A percentile compares a stretch with the other conserved stretches of the same genome.
Evolutionary conservation across 495 filamentous ascomycete genomes (phyloP).

Genomic region (Massariosphaeria phaeospora): DNA sequence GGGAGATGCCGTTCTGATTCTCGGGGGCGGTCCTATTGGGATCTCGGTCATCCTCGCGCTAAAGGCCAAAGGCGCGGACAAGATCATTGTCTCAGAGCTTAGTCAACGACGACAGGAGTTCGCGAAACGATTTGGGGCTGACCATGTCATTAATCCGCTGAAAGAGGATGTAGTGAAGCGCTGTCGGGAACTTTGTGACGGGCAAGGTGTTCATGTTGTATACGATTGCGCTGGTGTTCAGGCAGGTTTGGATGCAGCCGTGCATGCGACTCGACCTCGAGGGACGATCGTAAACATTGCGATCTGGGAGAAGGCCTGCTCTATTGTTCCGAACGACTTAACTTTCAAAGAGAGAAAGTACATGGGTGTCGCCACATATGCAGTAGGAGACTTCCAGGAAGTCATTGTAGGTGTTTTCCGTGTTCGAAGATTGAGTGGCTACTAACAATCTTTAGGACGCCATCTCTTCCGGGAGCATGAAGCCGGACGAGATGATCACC

Average conservation of each 20-base stretch:
- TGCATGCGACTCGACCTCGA: conserved; percentile 46
- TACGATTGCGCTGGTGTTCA: conserved; percentile 59
- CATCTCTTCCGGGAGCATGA: conserved; percentile 48
- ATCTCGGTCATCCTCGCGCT: conserved; percentile 58
- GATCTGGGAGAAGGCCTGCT: conserved; percentile 54
- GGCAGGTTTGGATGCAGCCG: conserved; percentile 47
- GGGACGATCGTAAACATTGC: conserved; percentile 61
- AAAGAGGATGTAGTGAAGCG: conserved; percentile 48
- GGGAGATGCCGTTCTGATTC: conserved; percentile 49
- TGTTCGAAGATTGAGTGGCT: neutral
- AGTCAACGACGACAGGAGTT: conserved; percentile 47
- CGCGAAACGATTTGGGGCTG: conserved; percentile 51
- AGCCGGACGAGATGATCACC: conserved; percentile 58
- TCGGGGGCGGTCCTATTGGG: conserved; percentile 61
- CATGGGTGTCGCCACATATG: conserved; percentile 54
- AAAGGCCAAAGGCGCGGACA: conserved; percentile 45
- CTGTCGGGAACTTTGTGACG: conserved; percentile 46
- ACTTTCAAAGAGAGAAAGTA: conserved; percentile 54
- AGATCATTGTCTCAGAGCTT: conserved; percentile 56
- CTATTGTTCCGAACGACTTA: conserved; percentile 49
- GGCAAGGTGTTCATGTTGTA: conserved; percentile 50
- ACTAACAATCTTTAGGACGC: conserved; percentile 37
- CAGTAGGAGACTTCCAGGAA: conserved; percentile 50
- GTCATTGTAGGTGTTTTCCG: conserved; percentile 40
- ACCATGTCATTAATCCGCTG: conserved; percentile 52